These are phyloP conservation scores for Prunella vulgaris DNA, from an alignment of 257 asterid species.

Conservation along the genomic window DNA sequence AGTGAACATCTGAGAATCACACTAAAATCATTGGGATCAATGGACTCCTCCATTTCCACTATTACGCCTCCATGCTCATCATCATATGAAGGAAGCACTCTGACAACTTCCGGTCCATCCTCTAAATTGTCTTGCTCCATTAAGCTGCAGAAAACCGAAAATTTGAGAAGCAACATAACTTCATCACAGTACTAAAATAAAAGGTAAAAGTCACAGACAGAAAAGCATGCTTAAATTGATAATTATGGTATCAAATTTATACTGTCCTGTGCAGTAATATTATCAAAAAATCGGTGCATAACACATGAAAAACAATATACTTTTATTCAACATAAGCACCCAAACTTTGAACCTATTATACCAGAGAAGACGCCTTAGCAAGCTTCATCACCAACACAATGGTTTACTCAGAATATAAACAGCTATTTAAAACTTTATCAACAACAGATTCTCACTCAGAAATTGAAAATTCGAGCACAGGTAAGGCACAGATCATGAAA, in stretches of 20 bases:
- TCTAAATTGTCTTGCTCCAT: constrained; percentile 41
- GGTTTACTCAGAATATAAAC: neutral
- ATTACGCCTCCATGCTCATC: constrained; percentile 66
- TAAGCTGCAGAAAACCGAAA: constrained; percentile 19
- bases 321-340: neutral
- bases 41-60: constrained; percentile 52
- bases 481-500: neutral
- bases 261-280: neutral
- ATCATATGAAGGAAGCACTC: constrained; percentile 42
- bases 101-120: constrained; percentile 26
- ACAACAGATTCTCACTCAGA: neutral
- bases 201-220: neutral
- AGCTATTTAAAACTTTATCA: neutral
- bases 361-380: neutral
- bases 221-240: neutral
- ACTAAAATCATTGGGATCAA: constrained; percentile 44
- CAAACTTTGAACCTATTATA: neutral
- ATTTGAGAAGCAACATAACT: constrained; percentile 3
- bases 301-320: neutral
- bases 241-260: neutral
- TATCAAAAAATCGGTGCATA: neutral
- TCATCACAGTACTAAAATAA: neutral
- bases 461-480: neutral
- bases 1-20: constrained; percentile 46
- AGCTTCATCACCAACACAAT: neutral